Evolutionary conservation across 441 rosid genomes (phyloP), one percentile per base, ranked within the genome.

Genomic region (Bocquillonia castaneifolia): DNA sequence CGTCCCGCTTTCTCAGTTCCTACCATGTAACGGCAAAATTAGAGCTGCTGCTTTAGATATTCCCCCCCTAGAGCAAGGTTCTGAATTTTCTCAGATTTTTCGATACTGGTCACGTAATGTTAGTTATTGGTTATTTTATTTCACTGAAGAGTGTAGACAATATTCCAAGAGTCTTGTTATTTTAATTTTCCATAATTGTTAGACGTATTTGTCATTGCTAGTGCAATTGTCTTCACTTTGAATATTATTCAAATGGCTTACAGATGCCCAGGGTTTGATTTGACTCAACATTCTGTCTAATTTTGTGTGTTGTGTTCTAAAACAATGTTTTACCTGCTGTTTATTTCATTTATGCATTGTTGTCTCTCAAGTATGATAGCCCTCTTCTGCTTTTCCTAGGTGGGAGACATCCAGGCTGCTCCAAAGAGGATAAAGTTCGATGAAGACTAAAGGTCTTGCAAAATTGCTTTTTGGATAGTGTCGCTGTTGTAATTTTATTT

Each of bases 341-440:
- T 36, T 10, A 3, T 4, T 34, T 51, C 26, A 17, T 53, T 52
- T n/a, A 17, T 1, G 7, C 26, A 22, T 23, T 20, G 22, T 23
- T 20, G 64, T n/a, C 12, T 6, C 23, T 44, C 13, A 29, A 13
- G 15, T 14, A 22, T 15, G 3, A 4, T 17, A n/a, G 2, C 47
- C 34, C 8, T 26, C 26, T 39, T 14, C 69, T 51, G 47, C 62
- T 57, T 67, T 77, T 74, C 72, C 29, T 81, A 93, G 96, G 91
- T 89, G 56, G 97, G 96, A 65, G 77, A 79, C 40, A 44, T 74
- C 6, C 81, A 74, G 56, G 78, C 89, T 57, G 73, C 80, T 4
- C 89, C 96, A 0, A 91, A 91, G 85, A 93, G 83, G 89, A 88
- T 91, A 57, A 88, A 82, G 82, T 93, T 93, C 69, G 81, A 79